Percentiles rank a stretch among this genome's conserved stretches.
These are phyloP conservation scores for Blastomyces parvus DNA, from an alignment of 2,329 filamentous ascomycete species.

Conservation along the genomic window DNA sequence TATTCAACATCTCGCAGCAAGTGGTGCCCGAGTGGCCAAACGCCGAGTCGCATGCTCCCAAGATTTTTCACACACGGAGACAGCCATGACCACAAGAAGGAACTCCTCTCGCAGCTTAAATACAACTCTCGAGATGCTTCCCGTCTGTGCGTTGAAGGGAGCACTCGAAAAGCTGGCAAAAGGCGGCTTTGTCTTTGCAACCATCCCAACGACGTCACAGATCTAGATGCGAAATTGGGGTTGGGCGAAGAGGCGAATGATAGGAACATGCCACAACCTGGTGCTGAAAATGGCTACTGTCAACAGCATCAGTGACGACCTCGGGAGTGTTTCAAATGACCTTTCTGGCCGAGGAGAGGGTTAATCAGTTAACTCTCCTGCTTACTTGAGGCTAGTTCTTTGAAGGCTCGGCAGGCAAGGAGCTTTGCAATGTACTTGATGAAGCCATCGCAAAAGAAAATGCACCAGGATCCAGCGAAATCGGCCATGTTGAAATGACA, in stretches of 20 bases:
- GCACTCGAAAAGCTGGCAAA: slow-evolving; percentile 16
- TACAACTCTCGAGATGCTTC: slow-evolving; percentile 14
- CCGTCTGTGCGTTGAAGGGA: slow-evolving; percentile 16
- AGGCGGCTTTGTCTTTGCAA: slow-evolving; percentile 19
- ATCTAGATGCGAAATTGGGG: slow-evolving; percentile 18
- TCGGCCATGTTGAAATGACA: slow-evolving; percentile 14
- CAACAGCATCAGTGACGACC: slow-evolving; percentile 13
- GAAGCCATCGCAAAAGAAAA: slow-evolving; percentile 15
- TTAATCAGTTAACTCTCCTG: slow-evolving; percentile 18
- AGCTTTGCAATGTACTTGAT: slow-evolving; percentile 11
- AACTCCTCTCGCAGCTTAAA: slow-evolving; percentile 14
- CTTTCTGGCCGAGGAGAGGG: slow-evolving; percentile 18
- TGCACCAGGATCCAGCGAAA: not conserved
- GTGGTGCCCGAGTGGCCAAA: not conserved
- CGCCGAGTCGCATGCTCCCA: not conserved
- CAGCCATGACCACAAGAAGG: not conserved
- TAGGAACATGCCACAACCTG: slow-evolving; percentile 19
- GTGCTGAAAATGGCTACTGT: slow-evolving; percentile 18
- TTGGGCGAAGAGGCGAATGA: slow-evolving; percentile 22
- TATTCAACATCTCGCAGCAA: not conserved
- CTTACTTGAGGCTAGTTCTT: slow-evolving; percentile 20
- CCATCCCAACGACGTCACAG: slow-evolving; percentile 18
- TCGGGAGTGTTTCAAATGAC: slow-evolving; percentile 16
- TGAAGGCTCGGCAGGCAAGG: slow-evolving; percentile 18
- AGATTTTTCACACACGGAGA: not conserved